phyloP scores from a whole-genome alignment of 495 filamentous ascomycete genomes.

The Daldinia concentrica region DNA sequence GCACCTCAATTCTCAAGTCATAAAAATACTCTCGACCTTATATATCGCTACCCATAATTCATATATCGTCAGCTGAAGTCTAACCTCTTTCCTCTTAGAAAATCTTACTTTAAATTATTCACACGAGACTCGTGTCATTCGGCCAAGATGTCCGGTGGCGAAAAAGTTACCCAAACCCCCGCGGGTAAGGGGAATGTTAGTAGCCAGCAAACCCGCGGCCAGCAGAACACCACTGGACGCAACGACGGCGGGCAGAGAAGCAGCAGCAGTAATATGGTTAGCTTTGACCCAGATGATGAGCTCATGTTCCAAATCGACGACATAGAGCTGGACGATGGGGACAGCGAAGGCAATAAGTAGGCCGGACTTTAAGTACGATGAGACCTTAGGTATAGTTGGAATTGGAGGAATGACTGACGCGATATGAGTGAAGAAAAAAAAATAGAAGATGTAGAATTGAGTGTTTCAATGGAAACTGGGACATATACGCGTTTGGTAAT shows the following conservation, averaged over 20 bases:
- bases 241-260: background rate
- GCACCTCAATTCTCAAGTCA: slow-evolving; percentile 23
- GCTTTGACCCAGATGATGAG: slow-evolving; percentile 16
- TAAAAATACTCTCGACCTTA: background rate
- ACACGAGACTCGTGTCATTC: background rate
- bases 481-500: background rate
- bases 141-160: slow-evolving; percentile 18
- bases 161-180: background rate
- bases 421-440: background rate
- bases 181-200: background rate
- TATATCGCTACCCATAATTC: background rate
- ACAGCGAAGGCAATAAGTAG: slow-evolving; percentile 11
- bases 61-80: background rate
- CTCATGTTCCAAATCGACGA: slow-evolving; percentile 32
- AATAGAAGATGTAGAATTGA: background rate
- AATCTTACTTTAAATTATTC: background rate
- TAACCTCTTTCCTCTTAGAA: background rate
- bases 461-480: background rate
- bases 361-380: background rate
- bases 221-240: slow-evolving; percentile 10
- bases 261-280: background rate
- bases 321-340: slow-evolving; percentile 4
- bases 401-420: background rate
- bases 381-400: background rate
- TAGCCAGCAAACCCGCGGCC: slow-evolving; percentile 5